Evolutionary conservation across 2,329 filamentous ascomycete genomes (phyloP), one percentile per base, ranked within the genome.

Genomic region (Monosporascus cannonballus): DNA sequence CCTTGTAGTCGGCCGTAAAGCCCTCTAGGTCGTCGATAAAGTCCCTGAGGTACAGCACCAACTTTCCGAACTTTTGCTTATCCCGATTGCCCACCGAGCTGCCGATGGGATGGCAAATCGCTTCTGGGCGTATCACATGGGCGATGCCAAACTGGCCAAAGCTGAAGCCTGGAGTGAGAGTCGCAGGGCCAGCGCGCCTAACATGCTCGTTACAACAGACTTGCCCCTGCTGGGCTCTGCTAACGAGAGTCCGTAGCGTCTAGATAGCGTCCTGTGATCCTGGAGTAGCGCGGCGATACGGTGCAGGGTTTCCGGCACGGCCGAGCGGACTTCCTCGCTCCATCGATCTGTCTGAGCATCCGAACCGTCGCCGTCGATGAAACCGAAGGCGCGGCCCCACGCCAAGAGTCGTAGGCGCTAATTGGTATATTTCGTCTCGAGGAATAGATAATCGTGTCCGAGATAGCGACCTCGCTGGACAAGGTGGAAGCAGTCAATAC

Each of bases 401-500:
- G 50, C 18, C 9, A 6, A 4, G 22, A 52, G 37, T 8, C 50
- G 45, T 27, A 48, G 22, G 27, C 37, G 20, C 36, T 48, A 30
- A 34, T 52, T 52, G 45, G 48, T 44, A n/a, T 48, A 52, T 34
- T 52, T 52, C 9, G 45, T 52, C 50, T 52, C 50, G 14, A 51
- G 41, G 14, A 51, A 18, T 6, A 34, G 47, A 47, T 30, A 50
- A 30, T 55, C 39, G 18, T 36, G 38, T n/a, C 30, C 44, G n/a
- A 48, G 27, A 15, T 38, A 18, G 15, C 14, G 22, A 14, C 53
- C 53, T 17, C 39, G 46, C 18, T 47, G 38, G 20, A 55, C 36
- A 2, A 55, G 47, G 7, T 53, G 9, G 50, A 36, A 55, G 47
- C 53, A 55, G 47, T 55, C 42, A 24, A 55, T 27, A 22, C 50